Base-by-base conservation (phyloP, 2,329 filamentous ascomycete species). In the Leptoxyphium fumago region DNA sequence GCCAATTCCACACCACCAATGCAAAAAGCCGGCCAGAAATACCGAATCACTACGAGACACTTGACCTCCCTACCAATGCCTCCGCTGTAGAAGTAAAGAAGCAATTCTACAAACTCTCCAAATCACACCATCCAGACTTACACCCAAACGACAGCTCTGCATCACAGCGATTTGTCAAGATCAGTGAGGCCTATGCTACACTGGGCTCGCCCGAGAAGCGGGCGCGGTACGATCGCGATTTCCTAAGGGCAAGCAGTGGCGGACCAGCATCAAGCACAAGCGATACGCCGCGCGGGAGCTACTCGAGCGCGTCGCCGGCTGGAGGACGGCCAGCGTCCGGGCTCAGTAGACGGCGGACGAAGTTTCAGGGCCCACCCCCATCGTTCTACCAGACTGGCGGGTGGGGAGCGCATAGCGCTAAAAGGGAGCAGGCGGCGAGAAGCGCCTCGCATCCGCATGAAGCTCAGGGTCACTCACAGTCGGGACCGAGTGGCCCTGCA, bases 101-200 rank as follows among this genome's bases (percentile, higher is more conserved):
- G 81, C 66, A 77, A 61, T 98, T 95, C 75, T 96, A 95, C 72
- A 66, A 74, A 48, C 83, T 96, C 61, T 94, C 87, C 58, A 94
- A 95, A 66, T 68, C 74, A 43, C 82, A 94, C 72, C 91, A 98
- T 64, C 91, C 91, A 1, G 91, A 98, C 71, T 78, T 80, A 60
- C 93, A 96, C 70, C 84, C 74, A 47, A 60, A 74, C 53, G 82
- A 94, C 64, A 82, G 84, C 4, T 60, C 67, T 46, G 83, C 88
- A 49, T 71, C 79, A 3, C 67, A 75, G 46, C 83, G 80, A 60
- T 98, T 71, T 67, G 43, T 71, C 68, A 6, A 70, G 50, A 36
- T 65, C 60, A 29, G 56, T 60, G 0, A 69, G 43, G 10, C 38
- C 5, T 9, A 42, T 18, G 0, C 50, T 49, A 18, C 40, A 15